Conservation (phyloP, 1,139 yeast genomes). For the Pichia sp. region DNA sequence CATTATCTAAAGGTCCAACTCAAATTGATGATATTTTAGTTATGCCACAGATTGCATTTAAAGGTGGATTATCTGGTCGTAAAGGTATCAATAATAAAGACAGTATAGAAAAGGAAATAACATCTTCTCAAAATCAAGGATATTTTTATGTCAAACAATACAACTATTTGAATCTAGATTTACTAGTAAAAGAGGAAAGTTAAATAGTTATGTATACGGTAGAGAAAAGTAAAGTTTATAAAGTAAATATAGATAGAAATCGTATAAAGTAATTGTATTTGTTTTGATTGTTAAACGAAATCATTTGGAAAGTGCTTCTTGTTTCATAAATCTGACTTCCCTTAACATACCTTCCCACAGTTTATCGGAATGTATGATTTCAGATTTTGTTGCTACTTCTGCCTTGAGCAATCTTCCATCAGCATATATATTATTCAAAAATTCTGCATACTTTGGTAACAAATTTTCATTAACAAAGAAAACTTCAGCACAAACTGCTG, state of each 20-base stretch:
- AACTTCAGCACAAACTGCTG: constrained; percentile 21
- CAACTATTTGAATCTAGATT: constrained; percentile 20
- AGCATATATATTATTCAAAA: constrained; percentile 16
- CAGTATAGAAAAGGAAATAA: constrained; percentile 19
- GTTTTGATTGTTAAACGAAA: too few species aligned
- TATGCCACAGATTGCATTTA: constrained; percentile 28
- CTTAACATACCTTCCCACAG: constrained; percentile 14
- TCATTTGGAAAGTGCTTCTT: neutral
- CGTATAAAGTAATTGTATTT: too few species aligned
- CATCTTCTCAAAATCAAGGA: constrained; percentile 21
- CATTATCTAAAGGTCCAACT: constrained; percentile 60
- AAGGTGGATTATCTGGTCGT: constrained; percentile 16
- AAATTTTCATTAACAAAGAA: constrained; percentile 17
- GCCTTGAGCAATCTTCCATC: constrained; percentile 18
- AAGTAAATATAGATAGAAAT: too few species aligned
- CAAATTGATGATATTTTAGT: constrained; percentile 74
- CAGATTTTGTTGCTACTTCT: constrained; percentile 14
- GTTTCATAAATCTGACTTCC: constrained; percentile 11
- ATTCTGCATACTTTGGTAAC: constrained; percentile 12
- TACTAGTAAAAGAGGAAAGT: constrained; percentile 3
- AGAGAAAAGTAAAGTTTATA: neutral
- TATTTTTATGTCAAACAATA: constrained; percentile 24
- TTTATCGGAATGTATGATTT: constrained; percentile 11
- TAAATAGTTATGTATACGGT: neutral
- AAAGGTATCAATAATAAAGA: constrained; percentile 12